Base-by-base conservation (phyloP, 2,329 filamentous ascomycete genomes). In the Fusarium tuaranense region DNA sequence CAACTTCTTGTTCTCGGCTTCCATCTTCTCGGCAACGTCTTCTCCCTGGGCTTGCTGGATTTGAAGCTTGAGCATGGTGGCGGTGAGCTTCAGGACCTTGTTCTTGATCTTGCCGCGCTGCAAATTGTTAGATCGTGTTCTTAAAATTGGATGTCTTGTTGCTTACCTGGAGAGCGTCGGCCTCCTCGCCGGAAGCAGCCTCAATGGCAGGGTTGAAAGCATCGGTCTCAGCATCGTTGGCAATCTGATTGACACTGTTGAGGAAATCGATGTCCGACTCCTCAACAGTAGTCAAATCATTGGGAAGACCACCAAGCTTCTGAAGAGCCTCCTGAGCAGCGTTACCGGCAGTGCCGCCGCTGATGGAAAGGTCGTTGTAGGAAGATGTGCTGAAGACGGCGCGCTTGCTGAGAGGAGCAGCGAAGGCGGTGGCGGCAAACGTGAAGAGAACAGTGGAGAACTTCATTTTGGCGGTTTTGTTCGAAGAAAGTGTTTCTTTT, bases 41-140 rank as follows among this genome's bases (percentile, higher is more conserved):
- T 84, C 66, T 25, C 89, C 88, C 73, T 90, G 86, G 0, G 88
- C 88, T 65, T 84, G 80, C 70, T 90, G 82, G 39, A 87, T 84
- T 79, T 86, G 81, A 10, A 90, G 85, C 74, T 85, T 83, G 34
- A 90, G 79, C 36, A 89, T 82, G 62, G 87, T 87, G 32, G 88
- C 86, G 44, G 85, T 86, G 71, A 90, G 82, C 82, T 91, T 90
- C 63, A 90, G 81, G 18, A 90, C 87, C 83, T 90, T 90, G 85
- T 90, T 90, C 86, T 89, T 88, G 70, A 86, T 90, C 82, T 90
- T 90, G 78, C 88, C 88, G 63, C 85, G 83, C 85, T 87, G 65
- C 57, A 41, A 9, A 55, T 1, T 30, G 36, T 71, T 30, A 78
- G 63, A 14, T 46, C 13, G 2, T 6, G 1, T 1, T 20, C 10